Evolutionary conservation across 768 basidiomycete species (phyloP).

Genomic region (Guyanaporus albipodus): DNA sequence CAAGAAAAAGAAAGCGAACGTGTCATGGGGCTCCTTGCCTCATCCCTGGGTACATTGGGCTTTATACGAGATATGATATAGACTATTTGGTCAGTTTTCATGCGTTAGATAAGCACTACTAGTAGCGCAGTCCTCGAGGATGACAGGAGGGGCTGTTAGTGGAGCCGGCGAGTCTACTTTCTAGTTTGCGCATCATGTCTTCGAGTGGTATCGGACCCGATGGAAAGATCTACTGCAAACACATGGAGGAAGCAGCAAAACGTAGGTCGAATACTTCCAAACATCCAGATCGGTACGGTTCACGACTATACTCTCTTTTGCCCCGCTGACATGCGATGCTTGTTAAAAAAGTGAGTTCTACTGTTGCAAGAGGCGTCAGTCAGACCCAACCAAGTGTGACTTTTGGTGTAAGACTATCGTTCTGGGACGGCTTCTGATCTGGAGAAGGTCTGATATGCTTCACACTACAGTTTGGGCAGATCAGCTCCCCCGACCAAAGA

Average conservation of each 20-base stretch:
- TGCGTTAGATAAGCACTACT: slow-evolving; percentile 24
- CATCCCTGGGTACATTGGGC: slow-evolving; percentile 68
- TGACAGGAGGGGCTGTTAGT: too few species aligned
- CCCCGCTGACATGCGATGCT: slow-evolving; percentile 7
- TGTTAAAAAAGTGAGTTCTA: slow-evolving; percentile 35
- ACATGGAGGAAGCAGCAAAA: slow-evolving; percentile 29
- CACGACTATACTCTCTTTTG: background rate
- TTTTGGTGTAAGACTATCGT: slow-evolving; percentile 39
- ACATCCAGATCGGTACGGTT: slow-evolving; percentile 39
- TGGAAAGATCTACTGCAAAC: slow-evolving; percentile 39
- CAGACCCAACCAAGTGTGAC: slow-evolving; percentile 15
- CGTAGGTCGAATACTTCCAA: slow-evolving; percentile 31
- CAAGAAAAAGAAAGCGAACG: slow-evolving; percentile 78
- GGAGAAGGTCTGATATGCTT: too few species aligned
- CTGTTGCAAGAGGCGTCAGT: slow-evolving; percentile 30
- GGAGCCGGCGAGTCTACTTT: too few species aligned
- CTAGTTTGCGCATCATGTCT: slow-evolving; percentile 13
- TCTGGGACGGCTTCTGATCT: too few species aligned
- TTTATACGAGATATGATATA: slow-evolving; percentile 70
- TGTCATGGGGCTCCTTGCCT: slow-evolving; percentile 68
- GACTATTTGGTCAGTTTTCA: background rate
- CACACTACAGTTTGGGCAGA: slow-evolving; percentile 35
- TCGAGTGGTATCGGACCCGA: slow-evolving; percentile 19
- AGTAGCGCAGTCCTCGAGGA: background rate
- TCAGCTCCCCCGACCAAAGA: slow-evolving; percentile 10